A percentile compares a stretch with the other conserved stretches of the same genome.
Evolutionary conservation across 495 filamentous ascomycete species (phyloP).

Genomic region (Aspergillus saccharolyticus): DNA sequence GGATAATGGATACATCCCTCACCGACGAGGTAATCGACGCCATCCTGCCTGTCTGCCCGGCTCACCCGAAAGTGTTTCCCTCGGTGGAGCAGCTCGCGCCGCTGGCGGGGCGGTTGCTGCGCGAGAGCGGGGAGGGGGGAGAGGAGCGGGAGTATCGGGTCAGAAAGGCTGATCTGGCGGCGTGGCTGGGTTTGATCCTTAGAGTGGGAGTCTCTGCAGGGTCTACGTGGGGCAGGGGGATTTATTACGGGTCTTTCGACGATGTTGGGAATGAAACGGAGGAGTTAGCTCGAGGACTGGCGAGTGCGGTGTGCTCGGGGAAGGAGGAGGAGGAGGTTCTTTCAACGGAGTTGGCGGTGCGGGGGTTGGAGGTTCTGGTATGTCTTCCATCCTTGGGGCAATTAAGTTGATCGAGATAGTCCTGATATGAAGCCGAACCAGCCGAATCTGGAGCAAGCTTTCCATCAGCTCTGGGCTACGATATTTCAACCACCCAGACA

Average conservation of each 20-base stretch:
- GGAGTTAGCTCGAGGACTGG: no score
- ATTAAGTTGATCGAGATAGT: no score
- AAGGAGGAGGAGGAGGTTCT: background rate
- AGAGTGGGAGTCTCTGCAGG: background rate
- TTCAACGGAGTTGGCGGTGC: background rate
- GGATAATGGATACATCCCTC: background rate
- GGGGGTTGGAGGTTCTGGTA: conserved; percentile 1
- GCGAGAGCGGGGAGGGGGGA: no score
- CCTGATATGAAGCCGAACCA: background rate
- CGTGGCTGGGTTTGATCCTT: background rate
- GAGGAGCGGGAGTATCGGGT: background rate
- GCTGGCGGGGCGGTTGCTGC: background rate
- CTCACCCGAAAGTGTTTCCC: background rate
- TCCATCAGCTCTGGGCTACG: background rate
- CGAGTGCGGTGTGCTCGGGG: no score
- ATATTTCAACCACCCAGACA: background rate
- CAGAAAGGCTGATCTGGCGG: background rate
- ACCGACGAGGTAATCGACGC: background rate
- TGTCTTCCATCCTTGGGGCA: no score
- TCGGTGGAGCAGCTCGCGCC: background rate
- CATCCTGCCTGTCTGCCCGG: background rate
- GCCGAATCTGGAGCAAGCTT: background rate
- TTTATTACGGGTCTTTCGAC: background rate
- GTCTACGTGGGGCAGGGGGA: background rate
- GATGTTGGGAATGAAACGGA: background rate